Evolutionary conservation across 1,139 yeast genomes (phyloP).

Genomic region (Yamadazyma triangularis): DNA sequence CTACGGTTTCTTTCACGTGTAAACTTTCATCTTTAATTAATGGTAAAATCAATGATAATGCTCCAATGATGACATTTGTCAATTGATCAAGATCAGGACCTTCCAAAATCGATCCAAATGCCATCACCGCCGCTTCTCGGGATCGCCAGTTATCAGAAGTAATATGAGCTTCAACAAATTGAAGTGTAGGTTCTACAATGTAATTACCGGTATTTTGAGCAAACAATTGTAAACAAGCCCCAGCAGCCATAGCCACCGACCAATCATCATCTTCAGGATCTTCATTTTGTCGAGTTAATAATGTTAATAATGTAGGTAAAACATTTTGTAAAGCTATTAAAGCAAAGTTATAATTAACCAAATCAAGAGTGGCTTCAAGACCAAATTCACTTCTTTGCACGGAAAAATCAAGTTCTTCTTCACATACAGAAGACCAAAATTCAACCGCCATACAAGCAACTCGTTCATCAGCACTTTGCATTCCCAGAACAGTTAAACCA

Average conservation of each 20-base stretch:
- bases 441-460: conserved; percentile 99
- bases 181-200: conserved; percentile 79
- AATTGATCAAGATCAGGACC: conserved; percentile 84
- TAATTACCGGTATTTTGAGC: conserved; percentile 87
- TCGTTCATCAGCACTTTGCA: conserved; percentile 80
- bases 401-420: conserved; percentile 84
- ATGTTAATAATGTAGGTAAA: conserved; percentile 74
- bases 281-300: conserved; percentile 85
- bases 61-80: conserved; percentile 67
- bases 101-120: conserved; percentile 93
- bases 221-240: conserved; percentile 90
- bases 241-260: conserved; percentile 99
- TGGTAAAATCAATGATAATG: conserved; percentile 69
- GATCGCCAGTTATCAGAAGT: conserved; percentile 65
- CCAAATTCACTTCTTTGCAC: conserved; percentile 60
- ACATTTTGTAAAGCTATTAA: conserved; percentile 78
- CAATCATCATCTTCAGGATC: conserved; percentile 94
- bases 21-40: conserved; percentile 70
- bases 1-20: conserved; percentile 94
- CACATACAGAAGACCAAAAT: conserved; percentile 97
- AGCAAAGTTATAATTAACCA: conserved; percentile 68
- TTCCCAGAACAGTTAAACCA: conserved; percentile 84
- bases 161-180: conserved; percentile 76
- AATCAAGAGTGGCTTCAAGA: conserved; percentile 29
- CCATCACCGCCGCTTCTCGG: conserved; percentile 98